phyloP scores from a whole-genome alignment of 768 basidiomycete species.

The Xerocomellus amylosporus region DNA sequence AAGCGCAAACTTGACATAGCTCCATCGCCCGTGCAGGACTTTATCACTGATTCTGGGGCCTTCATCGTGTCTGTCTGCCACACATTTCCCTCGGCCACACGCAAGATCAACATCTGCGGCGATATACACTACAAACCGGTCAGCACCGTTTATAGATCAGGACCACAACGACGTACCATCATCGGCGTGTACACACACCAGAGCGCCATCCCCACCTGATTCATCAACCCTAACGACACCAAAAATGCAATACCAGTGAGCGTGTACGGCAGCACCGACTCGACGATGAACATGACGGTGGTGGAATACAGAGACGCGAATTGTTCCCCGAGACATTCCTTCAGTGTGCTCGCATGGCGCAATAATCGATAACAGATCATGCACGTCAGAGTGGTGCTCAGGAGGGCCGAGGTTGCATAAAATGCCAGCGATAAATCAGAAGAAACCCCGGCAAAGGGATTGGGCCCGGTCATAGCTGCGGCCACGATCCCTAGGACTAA shows the following conservation, averaged over 20 bases:
- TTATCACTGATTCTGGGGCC: too few species aligned
- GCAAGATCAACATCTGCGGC: neutral
- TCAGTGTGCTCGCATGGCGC: neutral
- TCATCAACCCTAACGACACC: neutral
- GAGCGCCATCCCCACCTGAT: neutral
- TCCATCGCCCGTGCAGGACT: too few species aligned
- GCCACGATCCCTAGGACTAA: slow-evolving; percentile 3
- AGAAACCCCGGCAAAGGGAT: neutral
- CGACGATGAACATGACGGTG: slow-evolving; percentile 3
- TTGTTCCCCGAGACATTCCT: slow-evolving; percentile 2
- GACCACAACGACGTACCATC: slow-evolving; percentile 1
- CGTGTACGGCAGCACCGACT: slow-evolving; percentile 9
- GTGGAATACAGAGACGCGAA: slow-evolving; percentile 2
- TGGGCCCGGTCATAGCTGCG: neutral
- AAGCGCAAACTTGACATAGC: too few species aligned
- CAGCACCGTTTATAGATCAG: neutral
- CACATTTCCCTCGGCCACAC: neutral
- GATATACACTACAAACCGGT: neutral
- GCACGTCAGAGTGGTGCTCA: slow-evolving; percentile 4
- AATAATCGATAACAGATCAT: slow-evolving; percentile 5
- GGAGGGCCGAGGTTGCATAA: neutral
- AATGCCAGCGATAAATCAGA: neutral
- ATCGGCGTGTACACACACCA: neutral
- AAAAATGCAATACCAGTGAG: slow-evolving; percentile 6
- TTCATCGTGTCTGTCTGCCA: neutral